Conservation (phyloP, 169 alveolate genomes). For the Cryptosporidium viatorum region DNA sequence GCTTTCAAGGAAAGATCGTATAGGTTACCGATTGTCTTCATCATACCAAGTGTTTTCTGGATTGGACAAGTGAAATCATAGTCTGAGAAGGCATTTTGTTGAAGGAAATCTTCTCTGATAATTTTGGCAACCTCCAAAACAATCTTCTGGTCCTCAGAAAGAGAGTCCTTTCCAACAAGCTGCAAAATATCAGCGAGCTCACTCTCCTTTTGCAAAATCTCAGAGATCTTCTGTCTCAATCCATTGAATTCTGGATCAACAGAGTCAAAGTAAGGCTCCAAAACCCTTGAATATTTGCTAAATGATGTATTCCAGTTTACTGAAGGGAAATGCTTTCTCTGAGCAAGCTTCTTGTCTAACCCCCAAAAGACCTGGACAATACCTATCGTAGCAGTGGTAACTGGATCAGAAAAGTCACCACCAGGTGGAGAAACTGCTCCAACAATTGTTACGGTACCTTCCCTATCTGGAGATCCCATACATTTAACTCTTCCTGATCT, state of each 20-base stretch:
- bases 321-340: slow-evolving; percentile 99
- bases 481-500: slow-evolving; percentile 95
- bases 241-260: slow-evolving; percentile 93
- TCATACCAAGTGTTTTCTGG: slow-evolving; percentile 96
- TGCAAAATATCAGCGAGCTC: slow-evolving; percentile 97
- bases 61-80: slow-evolving; percentile 98
- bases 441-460: slow-evolving; percentile 98
- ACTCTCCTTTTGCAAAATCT: slow-evolving; percentile 95
- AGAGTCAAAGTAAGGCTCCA: slow-evolving; percentile 94
- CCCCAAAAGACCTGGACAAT: slow-evolving; percentile 99
- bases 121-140: slow-evolving; percentile 94
- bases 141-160: slow-evolving; percentile 95
- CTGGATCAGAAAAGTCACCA: slow-evolving; percentile 99
- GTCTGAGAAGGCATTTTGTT: slow-evolving; percentile 97
- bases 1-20: slow-evolving; percentile 92
- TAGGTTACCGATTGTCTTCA: slow-evolving; percentile 93
- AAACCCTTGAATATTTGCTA: slow-evolving; percentile 94
- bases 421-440: slow-evolving; percentile 99
- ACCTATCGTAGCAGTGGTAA: slow-evolving; percentile 96
- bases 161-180: slow-evolving; percentile 98
- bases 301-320: slow-evolving; percentile 98
- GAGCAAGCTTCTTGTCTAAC: slow-evolving; percentile 98
- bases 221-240: slow-evolving; percentile 91
- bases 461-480: slow-evolving; percentile 97
- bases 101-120: slow-evolving; percentile 97